Base-by-base conservation (phyloP, 2,329 filamentous ascomycete species). In the Pseudogymnoascus sp. region DNA sequence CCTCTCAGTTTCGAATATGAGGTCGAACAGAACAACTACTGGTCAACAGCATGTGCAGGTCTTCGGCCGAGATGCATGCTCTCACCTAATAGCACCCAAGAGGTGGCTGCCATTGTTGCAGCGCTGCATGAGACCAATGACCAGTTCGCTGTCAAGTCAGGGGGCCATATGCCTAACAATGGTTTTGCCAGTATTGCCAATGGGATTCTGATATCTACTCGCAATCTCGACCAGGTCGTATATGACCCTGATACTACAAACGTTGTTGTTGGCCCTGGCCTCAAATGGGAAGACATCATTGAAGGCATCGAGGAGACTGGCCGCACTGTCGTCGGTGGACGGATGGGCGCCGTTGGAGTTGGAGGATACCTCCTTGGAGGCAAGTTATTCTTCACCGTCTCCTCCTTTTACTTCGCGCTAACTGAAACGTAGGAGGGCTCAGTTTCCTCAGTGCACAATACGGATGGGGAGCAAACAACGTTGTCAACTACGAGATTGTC, bases 31-130 rank as follows among this genome's bases (percentile, higher is more conserved):
- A 69, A 68, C 6, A 69, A 78, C 21, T 80, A 80, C 69, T 80
- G 78, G 78, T 81, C 79, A 2, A 74, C 74, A 2, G 69, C 72
- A 19, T 77, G 77, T 62, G 71, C 75, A 14, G 74, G 74, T 43
- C 72, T 80, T n/a, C 72, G 74, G 63, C 80, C 79, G 5, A 73
- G 72, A 60, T 82, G 80, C 64, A 78, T 80, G 61, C 72, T 81
- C 55, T 74, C 76, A 43, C 81, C 81, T 2, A 73, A 73, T 11
- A 81, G 75, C 35, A 74, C 77, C 0, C 71, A 77, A 14, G 80
- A 86, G 67, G 81, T 86, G 38, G 76, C 81, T 0, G 74, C 76
- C 8, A 76, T 83, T n/a, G 75, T 86, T 55, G 76, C 75, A 26
- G 74, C 80, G 31, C 75, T 86, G 11, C 76, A 74, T 6, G 71